A percentile compares a stretch with the other conserved stretches of the same genome.
phyloP scores from a whole-genome alignment of 768 basidiomycete species.

The Megacollybia marginata region DNA sequence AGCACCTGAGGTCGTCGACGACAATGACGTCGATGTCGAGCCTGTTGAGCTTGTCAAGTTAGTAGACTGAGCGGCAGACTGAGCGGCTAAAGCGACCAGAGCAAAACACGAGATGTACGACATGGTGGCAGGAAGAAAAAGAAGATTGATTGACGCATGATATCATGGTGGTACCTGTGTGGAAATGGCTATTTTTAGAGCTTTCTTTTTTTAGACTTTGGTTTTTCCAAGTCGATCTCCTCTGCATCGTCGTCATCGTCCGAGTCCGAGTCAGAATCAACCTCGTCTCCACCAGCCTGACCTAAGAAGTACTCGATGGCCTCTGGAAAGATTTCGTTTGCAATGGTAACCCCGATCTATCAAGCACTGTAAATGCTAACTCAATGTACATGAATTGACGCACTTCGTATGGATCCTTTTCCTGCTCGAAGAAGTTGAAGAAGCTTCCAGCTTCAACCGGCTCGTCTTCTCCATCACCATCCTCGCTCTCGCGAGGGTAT shows the following conservation, averaged over 20 bases:
- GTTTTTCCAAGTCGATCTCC: conserved; percentile 86
- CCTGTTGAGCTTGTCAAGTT: no score
- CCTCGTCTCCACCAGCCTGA: conserved; percentile 47
- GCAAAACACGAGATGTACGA: no score
- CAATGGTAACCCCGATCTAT: conserved; percentile 67
- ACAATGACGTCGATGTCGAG: neutral
- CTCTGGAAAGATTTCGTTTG: conserved; percentile 73
- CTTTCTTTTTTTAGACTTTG: conserved; percentile 67
- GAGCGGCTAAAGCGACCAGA: no score
- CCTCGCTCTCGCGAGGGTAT: conserved; percentile 66
- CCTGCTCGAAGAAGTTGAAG: conserved; percentile 80
- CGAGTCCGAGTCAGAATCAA: conserved; percentile 59
- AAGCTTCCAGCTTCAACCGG: conserved; percentile 71
- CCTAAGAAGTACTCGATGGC: conserved; percentile 81
- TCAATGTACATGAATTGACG: conserved; percentile 14
- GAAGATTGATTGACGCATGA: no score
- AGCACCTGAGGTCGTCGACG: conserved; percentile 9
- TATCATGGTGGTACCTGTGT: no score
- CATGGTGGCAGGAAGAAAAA: no score
- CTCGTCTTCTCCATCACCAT: conserved; percentile 35
- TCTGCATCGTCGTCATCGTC: conserved; percentile 74
- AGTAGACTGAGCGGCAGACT: no score
- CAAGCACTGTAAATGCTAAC: neutral
- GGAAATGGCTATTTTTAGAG: conserved; percentile 25
- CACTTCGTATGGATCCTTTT: conserved; percentile 62